Base-by-base conservation (phyloP, 176 grass and related monocot species). In the bread wheat (Triticum aestivum) region DNA sequence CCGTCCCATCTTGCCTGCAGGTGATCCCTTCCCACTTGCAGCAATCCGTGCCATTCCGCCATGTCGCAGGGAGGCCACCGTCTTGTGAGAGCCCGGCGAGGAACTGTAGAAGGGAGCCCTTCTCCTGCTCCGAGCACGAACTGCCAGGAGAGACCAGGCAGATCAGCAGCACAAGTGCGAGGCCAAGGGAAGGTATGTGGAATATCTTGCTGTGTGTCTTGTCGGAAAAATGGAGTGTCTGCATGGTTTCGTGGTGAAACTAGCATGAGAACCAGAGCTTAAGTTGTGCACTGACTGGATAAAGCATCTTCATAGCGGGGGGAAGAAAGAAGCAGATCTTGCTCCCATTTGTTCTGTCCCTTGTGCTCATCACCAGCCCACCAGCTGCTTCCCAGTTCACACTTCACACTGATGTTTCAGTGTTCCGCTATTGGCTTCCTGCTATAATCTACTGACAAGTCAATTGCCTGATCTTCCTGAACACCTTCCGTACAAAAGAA, bases 11-110 rank as follows among this genome's bases (percentile, higher is more conserved):
- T 39, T 17, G 33, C 8, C 33, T 39, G 66, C 91, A 92, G 29
- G 17, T 63, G 73, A 92, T 69, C 8, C 90, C 90, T 30, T 89
- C 62, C 90, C 90, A 92, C 6, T 2, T 14, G 75, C 90, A 89
- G 79, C 90, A 92, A 18, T 87, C 73, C 1, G 33, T 67, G 18
- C 15, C 64, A 23, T 79, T 27, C 33, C 15, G 11, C 90, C 91
- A 92, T 11, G 79, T 80, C 6, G 3, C 17, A 1, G 73, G 1
- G 7, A 91, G 90, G 44, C 78, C 65, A 0, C 54, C 38, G 13
- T 56, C 69, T 5, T 58, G 21, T 0, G 84, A 87, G 45, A 92
- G 87, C 29, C 26, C 61, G 30, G 24, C 9, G 11, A 77, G 17
- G 87, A 92, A 92, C 42, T 58, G 63, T 26, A 92, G 84, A 20